Evolutionary conservation across 1,139 yeast genomes (phyloP).

Genomic region (Yamadazyma trypodendri): DNA sequence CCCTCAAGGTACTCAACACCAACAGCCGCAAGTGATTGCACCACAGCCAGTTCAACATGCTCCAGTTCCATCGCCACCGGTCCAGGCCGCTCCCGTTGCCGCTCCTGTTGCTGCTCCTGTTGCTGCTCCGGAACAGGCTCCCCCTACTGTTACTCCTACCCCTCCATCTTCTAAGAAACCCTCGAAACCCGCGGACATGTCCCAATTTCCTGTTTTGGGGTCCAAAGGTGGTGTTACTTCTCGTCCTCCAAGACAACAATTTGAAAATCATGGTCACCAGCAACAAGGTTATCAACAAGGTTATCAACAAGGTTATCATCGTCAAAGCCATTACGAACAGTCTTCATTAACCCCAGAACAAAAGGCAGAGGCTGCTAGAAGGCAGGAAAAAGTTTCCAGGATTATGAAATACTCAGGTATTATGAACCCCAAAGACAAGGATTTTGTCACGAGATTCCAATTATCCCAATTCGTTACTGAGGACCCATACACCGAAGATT

Average conservation of each 20-base stretch:
- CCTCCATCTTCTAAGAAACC: slow-evolving; percentile 11
- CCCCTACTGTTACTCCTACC: slow-evolving; percentile 7
- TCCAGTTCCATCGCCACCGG: slow-evolving; percentile 21
- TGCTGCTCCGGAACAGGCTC: slow-evolving; percentile 2
- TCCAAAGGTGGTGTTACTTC: slow-evolving; percentile 29
- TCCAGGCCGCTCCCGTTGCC: slow-evolving; percentile 5
- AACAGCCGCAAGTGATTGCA: slow-evolving; percentile 11
- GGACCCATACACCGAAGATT: slow-evolving; percentile 96
- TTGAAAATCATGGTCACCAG: slow-evolving; percentile 14
- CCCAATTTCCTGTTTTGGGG: slow-evolving; percentile 54
- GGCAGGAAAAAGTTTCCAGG: slow-evolving; percentile 78
- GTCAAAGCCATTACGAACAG: slow-evolving; percentile 6
- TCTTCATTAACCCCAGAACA: slow-evolving; percentile 38
- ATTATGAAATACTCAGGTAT: slow-evolving; percentile 85
- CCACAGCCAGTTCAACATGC: slow-evolving; percentile 23
- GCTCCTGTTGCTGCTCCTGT: background rate
- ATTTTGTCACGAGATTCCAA: slow-evolving; percentile 90
- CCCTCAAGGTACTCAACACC: slow-evolving; percentile 19
- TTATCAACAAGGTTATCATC: slow-evolving; percentile 16
- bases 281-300: slow-evolving; percentile 22
- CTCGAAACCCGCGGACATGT: slow-evolving; percentile 34
- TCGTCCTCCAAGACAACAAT: slow-evolving; percentile 17
- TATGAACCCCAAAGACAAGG: slow-evolving; percentile 96
- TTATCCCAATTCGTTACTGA: slow-evolving; percentile 94
- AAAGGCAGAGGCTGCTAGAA: slow-evolving; percentile 56